These are phyloP conservation scores for Phyllosticta citrichinensis DNA, from an alignment of 2,329 filamentous ascomycete genomes.

Conservation along the genomic window DNA sequence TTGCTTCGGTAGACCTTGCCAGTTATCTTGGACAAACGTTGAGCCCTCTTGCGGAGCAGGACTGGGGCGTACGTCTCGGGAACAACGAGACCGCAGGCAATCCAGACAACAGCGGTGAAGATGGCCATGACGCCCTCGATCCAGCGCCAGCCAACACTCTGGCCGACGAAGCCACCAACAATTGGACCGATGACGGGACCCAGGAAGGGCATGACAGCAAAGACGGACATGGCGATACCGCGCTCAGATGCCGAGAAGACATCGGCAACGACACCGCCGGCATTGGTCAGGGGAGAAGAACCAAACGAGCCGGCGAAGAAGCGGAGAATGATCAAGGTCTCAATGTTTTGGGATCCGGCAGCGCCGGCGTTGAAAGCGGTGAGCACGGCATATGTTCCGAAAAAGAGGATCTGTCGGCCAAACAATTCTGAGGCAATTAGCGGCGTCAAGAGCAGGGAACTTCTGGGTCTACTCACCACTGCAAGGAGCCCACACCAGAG, in stretches of 20 bases:
- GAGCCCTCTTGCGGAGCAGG: conserved; percentile 51
- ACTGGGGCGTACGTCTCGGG: conserved; percentile 54
- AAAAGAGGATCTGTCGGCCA: conserved; percentile 33
- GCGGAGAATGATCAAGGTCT: conserved; percentile 35
- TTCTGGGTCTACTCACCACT: conserved; percentile 11
- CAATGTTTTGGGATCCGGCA: conserved; percentile 35
- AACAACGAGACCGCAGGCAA: conserved; percentile 48
- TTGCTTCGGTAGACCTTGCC: conserved; percentile 33
- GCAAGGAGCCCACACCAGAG: conserved; percentile 53
- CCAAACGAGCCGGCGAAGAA: conserved; percentile 37
- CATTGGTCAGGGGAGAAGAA: conserved; percentile 35
- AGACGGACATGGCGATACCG: conserved; percentile 14
- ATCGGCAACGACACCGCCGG: conserved; percentile 38
- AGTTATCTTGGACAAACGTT: conserved; percentile 49
- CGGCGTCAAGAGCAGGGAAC: not conserved
- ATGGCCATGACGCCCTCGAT: conserved; percentile 45
- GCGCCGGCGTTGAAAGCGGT: conserved; percentile 33
- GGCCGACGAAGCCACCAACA: conserved; percentile 15
- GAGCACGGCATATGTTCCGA: conserved; percentile 26
- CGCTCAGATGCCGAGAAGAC: conserved; percentile 30
- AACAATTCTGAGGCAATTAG: conserved; percentile 41
- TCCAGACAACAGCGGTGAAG: conserved; percentile 29
- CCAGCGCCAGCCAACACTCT: conserved; percentile 20
- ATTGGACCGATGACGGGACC: conserved; percentile 16
- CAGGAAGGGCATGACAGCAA: conserved; percentile 14